Base-by-base conservation (phyloP, 805 yeast genomes). In the Nakazawaea wickerhamii region DNA sequence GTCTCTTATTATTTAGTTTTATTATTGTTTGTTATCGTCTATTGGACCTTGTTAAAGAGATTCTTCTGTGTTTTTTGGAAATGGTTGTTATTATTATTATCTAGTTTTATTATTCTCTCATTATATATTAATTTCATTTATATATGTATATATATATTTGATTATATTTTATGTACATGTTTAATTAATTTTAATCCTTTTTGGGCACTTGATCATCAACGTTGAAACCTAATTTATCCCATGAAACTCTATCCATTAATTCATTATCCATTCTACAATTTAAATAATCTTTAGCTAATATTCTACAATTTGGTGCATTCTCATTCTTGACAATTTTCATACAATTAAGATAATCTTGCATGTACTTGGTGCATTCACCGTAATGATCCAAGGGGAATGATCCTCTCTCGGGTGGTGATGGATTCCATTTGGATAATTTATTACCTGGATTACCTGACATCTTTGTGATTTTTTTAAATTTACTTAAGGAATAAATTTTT, bases 391-490 rank as follows among this genome's bases (percentile, higher is more conserved):
- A 67, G 0, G 98, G 99, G 61, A 91, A 91, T 0, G 98, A 87
- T 0, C 99, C 99, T 51, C 96, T 68, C 50, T 91, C 96, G 2
- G 99, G 99, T 18, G 99, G 96, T 0, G 91, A 83, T 8, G 97
- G 96, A 11, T 78, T 69, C 69, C 83, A 72, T 32, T 70, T 64
- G 32, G 63, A 58, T 37, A 71, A 52, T 13, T 73, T 57, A 45
- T 69, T 70, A 26, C 79, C 79, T 31, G 71, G 72, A 45, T 67
- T 67, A 3, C 68, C 73, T 25, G 65, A 60, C 65, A 61, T 62
- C 13, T n/a, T 17, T 25, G 27, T 9, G 23, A 13, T 15, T 6
- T 23, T 21, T 5, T 25, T 23, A 4, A 7, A 9, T 18, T 8
- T 6, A 14, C n/a, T n/a, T 11, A 11, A 17, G 15, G 17, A 9